Evolutionary conservation across 352 stramenopile species (phyloP), one percentile per base, ranked within the genome.

Genomic region (Saprolegnia diclina): DNA sequence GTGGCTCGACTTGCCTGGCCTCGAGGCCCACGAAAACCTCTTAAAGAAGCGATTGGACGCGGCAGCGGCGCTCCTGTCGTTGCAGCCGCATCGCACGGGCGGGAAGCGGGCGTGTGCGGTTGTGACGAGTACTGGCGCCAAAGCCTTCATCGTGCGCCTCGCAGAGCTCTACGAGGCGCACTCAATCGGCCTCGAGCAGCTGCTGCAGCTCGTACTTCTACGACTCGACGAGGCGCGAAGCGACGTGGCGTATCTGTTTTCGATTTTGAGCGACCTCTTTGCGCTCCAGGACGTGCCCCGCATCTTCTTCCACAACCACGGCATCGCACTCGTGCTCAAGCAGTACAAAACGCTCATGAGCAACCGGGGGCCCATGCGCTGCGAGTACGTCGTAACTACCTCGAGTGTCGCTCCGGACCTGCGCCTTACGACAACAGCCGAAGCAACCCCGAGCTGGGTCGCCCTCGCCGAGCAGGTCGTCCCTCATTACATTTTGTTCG

Each of bases 171-270:
- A 55, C 38, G 40, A 53, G 13, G 22, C 50, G 6, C 21, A 35
- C 4, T 66, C 57, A 13, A 54, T 66, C 26, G 40, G 57, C 13
- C n/a, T 42, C 19, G 57, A 66, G 26, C 52, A 66, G 44, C 22
- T 66, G 11, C 37, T 42, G 18, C 57, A 66, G 50, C 21, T 66
- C 22, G 22, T 66, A 3, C 42, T 24, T 16, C 14, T 29, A 4
- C 35, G 37, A 10, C 14, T 66, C 40, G 38, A 55, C 21, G 16
- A 18, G 13, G 37, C 52, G 19, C 2, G 21, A 4, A 48, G 18
- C 7, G 44, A 53, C 57, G 18, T 56, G 9, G 40, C 16, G 0
- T 66, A 55, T 32, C 22, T 66, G 24, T 32, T 66, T 19, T 35
- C 19, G 7, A 10, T 66, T 9, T 24, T 66, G 13, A 10, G 19